Base-by-base conservation (phyloP, 2,329 filamentous ascomycete genomes). In the Talaromyces sp. region DNA sequence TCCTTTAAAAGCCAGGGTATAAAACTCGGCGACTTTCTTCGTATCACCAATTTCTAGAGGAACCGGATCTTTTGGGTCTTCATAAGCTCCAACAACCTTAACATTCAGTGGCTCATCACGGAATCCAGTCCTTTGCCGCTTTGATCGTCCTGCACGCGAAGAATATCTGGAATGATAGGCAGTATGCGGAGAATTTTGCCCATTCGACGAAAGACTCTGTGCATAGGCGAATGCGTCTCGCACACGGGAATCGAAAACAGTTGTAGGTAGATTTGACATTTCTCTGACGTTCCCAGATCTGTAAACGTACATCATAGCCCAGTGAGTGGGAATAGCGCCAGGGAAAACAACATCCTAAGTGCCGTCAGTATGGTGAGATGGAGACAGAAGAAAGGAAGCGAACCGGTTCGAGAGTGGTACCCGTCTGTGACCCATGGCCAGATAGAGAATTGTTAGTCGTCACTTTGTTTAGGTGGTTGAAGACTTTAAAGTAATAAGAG, bases 1-100 rank as follows among this genome's bases (percentile, higher is more conserved):
- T 34, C 77, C 72, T 61, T 76, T 75, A 49, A 82, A 77, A 8
- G 77, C 77, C 22, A 72, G 73, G 58, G 75, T 71, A 64, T 82
- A 82, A 68, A 78, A 83, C 19, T 72, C 67, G 6, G 73, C 67
- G 11, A 81, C 70, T 64, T 75, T 78, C 8, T 75, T 72, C 3
- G 69, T 70, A 40, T 82, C 77, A 34, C 79, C 80, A 29, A 82
- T 74, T 38, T 75, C 72, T 25, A 78, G 69, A 25, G 73, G 68
- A 10, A 74, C 68, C 67, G 72, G 75, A 62, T 75, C 71, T 5
- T 69, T 34, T 43, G 70, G 68, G 27, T 76, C 72, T 25, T 27
- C 73, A n/a, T 49, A 25, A 8, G 45, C 13, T 22, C 58, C 61
- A 17, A 56, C 53, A 47, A 27, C 40, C 1, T 59, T 31, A 27